These are phyloP conservation scores for Nakaseomyces nivariensis DNA, from an alignment of 1,139 yeast species.

Conservation along the genomic window DNA sequence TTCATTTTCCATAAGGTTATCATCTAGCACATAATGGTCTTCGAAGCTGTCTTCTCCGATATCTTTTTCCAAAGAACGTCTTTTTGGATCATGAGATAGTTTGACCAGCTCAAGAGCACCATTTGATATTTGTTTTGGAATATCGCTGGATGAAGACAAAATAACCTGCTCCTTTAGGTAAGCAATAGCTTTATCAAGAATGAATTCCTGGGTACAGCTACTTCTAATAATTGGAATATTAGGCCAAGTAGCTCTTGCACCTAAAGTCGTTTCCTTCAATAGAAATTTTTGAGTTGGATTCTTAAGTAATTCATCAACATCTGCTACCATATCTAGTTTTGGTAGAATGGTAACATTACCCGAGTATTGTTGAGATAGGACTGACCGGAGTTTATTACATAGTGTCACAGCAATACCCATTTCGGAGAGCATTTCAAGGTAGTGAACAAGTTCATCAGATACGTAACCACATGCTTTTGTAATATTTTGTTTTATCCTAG, in stretches of 20 bases:
- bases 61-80: neutral
- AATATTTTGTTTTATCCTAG: conserved; percentile 43
- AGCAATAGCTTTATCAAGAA: conserved; percentile 70
- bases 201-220: conserved; percentile 84
- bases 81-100: neutral
- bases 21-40: conserved; percentile 7
- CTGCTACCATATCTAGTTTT: conserved; percentile 45
- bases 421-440: conserved; percentile 61
- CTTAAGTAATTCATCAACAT: conserved; percentile 53
- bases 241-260: conserved; percentile 92
- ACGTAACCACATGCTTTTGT: conserved; percentile 51
- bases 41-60: neutral
- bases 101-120: neutral
- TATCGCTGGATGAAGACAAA: conserved; percentile 26
- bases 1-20: conserved; percentile 9
- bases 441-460: conserved; percentile 69
- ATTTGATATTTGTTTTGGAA: conserved; percentile 12
- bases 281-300: conserved; percentile 77
- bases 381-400: conserved; percentile 62
- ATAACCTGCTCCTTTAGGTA: conserved; percentile 57
- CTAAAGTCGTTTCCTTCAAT: conserved; percentile 62
- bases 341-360: conserved; percentile 94
- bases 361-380: conserved; percentile 75
- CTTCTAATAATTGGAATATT: conserved; percentile 72
- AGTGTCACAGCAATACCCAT: conserved; percentile 67